Base-by-base conservation (phyloP, 2,329 filamentous ascomycete genomes). In the Fusarium euwallaceae region DNA sequence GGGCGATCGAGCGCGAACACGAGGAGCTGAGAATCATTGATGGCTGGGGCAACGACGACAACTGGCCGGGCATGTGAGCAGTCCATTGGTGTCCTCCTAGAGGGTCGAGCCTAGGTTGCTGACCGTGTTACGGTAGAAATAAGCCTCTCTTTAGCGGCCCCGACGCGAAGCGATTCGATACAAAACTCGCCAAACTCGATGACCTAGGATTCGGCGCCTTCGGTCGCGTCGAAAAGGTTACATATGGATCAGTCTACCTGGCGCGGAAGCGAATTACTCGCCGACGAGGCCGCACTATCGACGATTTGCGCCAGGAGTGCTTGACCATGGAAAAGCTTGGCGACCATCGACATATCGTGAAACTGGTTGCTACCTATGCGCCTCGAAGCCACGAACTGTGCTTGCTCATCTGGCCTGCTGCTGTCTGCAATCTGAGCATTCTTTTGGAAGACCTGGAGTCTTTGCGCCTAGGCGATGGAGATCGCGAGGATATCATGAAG, bases 261-360 rank as follows among this genome's bases (percentile, higher is more conserved):
- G 86, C 86, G 6, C 80, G 86, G 43, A 88, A 88, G 78, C 82
- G 83, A 73, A 84, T 86, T 65, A 69, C 77, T 34, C 81, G 81
- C 14, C 76, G 81, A 7, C 82, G 83, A 20, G 80, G 81, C 20
- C 79, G 82, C 43, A 82, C 81, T 6, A 81, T 87, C 16, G 82
- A 86, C 11, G 80, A 82, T 59, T 77, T 88, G 56, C 82, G 84
- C 53, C 82, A 85, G 68, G 86, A 88, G 77, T 84, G 84, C 32
- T 78, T 85, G 68, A 85, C 85, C 6, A 87, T 88, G 86, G 84
- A 86, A 67, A 83, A 83, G 67, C 80, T 88, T 10, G 48, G 48
- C 48, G 82, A 83, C 45, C 86, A 88, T 71, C 83, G 83, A 55
- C 86, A 88, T 74, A 85, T 88, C 56, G 82, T 88, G 66, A 85